Percentiles rank a stretch among this genome's conserved stretches.
Conservation (phyloP, 2,329 filamentous ascomycete genomes). For the Amphichorda felina region DNA sequence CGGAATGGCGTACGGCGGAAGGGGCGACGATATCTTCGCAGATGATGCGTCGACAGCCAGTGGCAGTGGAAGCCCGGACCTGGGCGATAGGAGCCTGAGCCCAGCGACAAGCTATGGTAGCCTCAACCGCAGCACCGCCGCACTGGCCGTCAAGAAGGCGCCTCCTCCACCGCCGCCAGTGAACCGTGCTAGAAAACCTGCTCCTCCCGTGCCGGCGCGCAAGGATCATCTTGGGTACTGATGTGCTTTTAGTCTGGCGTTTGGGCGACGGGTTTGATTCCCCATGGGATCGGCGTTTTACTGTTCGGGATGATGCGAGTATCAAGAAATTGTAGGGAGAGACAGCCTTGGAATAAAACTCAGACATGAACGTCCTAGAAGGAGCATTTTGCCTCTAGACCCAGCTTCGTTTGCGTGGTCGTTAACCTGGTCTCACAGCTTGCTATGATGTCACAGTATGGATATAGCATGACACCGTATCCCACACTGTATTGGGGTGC, state of each 20-base stretch:
- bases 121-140: constrained; percentile 28
- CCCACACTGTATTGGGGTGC: not conserved
- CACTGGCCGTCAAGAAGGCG: constrained; percentile 35
- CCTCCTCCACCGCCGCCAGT: constrained; percentile 39
- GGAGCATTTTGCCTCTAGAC: no score
- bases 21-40: constrained; percentile 31
- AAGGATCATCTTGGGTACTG: constrained; percentile 12
- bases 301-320: no score
- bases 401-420: not conserved
- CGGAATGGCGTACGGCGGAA: constrained; percentile 12
- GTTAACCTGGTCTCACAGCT: no score
- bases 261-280: not conserved
- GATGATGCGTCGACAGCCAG: constrained; percentile 38
- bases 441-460: no score
- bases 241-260: constrained; percentile 1
- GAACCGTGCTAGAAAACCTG: constrained; percentile 30
- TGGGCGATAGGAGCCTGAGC: constrained; percentile 37
- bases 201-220: constrained; percentile 19
- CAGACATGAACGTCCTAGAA: no score
- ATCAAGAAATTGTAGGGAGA: no score
- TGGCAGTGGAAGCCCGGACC: constrained; percentile 38
- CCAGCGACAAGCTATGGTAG: constrained; percentile 45
- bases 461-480: not conserved
- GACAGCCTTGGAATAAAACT: no score
- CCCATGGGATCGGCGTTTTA: not conserved